phyloP scores from a whole-genome alignment of 495 filamentous ascomycete genomes.

The Hapsidospora chrysogenum region DNA sequence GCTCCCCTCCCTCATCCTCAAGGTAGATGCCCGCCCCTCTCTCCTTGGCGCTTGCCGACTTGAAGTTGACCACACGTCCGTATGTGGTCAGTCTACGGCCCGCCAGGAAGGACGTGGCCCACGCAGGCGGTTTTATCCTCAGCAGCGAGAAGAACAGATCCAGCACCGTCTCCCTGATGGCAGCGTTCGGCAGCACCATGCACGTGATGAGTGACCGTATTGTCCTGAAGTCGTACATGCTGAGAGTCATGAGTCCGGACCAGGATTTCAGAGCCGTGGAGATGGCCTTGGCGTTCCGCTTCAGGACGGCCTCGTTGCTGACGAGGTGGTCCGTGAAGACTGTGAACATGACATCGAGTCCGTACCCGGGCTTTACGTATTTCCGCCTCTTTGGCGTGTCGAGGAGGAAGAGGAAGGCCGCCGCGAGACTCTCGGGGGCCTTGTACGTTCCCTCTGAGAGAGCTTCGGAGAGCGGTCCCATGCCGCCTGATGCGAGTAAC shows the following conservation, averaged over 20 bases:
- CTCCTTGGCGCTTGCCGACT: slow-evolving; percentile 18
- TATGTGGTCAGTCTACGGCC: slow-evolving; percentile 88
- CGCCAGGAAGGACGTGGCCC: slow-evolving; percentile 90
- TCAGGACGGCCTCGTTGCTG: slow-evolving; percentile 58
- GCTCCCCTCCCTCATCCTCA: slow-evolving; percentile 50
- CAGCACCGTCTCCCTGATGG: slow-evolving; percentile 53
- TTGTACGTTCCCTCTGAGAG: slow-evolving; percentile 82
- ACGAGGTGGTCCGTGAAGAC: slow-evolving; percentile 74
- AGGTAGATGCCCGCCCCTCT: slow-evolving; percentile 26
- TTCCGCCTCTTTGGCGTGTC: slow-evolving; percentile 69
- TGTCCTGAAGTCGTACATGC: slow-evolving; percentile 69
- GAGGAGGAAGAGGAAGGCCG: slow-evolving; percentile 72
- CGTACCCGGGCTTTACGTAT: slow-evolving; percentile 63
- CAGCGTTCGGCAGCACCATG: slow-evolving; percentile 51
- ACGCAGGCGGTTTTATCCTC: slow-evolving; percentile 86
- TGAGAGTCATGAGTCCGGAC: slow-evolving; percentile 72
- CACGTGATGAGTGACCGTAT: slow-evolving; percentile 68
- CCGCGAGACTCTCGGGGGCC: slow-evolving; percentile 69
- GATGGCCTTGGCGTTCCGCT: slow-evolving; percentile 73
- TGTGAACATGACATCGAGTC: slow-evolving; percentile 65
- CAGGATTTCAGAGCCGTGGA: slow-evolving; percentile 83
- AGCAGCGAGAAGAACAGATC: slow-evolving; percentile 84
- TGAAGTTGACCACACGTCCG: slow-evolving; percentile 79
- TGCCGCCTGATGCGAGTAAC: slow-evolving; percentile 63
- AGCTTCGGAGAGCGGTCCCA: slow-evolving; percentile 67